Conservation (phyloP, 2,329 filamentous ascomycete genomes). For the Atkinsonella hypoxylon region DNA sequence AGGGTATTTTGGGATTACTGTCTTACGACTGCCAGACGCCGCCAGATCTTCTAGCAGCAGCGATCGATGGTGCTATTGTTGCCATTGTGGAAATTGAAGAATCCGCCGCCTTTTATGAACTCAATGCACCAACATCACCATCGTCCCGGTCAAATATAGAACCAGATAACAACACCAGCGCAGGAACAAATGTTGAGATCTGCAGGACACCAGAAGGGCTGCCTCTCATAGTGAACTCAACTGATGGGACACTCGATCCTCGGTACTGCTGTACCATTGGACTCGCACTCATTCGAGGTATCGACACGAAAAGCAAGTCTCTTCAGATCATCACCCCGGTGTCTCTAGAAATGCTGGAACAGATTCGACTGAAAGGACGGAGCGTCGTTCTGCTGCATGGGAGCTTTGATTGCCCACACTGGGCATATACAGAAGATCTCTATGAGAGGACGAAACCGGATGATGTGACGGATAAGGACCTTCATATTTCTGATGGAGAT, state of each 20-base stretch:
- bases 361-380: conserved; percentile 28
- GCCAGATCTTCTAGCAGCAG: conserved; percentile 45
- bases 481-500: conserved; percentile 23
- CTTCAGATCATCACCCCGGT: conserved; percentile 58
- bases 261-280: conserved; percentile 46
- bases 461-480: conserved; percentile 16
- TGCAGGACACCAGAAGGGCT: conserved; percentile 35
- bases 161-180: neutral
- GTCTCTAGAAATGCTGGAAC: conserved; percentile 24
- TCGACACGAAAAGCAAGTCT: conserved; percentile 40
- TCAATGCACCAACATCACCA: conserved; percentile 6
- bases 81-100: conserved; percentile 53
- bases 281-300: conserved; percentile 56
- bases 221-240: conserved; percentile 47
- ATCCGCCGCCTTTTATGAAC: conserved; percentile 32
- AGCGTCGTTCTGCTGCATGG: conserved; percentile 54
- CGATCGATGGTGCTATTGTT: conserved; percentile 59
- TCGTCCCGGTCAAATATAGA: neutral
- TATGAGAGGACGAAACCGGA: conserved; percentile 25
- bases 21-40: conserved; percentile 55
- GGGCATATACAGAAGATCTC: conserved; percentile 57
- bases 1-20: conserved; percentile 52
- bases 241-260: conserved; percentile 47
- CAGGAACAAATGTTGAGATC: conserved; percentile 3
- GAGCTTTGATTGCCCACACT: conserved; percentile 55